Evolutionary conservation across 1,284 basidiomycete genomes (phyloP), one percentile per base, ranked within the genome.

Genomic region (Meira miltonrushii): DNA sequence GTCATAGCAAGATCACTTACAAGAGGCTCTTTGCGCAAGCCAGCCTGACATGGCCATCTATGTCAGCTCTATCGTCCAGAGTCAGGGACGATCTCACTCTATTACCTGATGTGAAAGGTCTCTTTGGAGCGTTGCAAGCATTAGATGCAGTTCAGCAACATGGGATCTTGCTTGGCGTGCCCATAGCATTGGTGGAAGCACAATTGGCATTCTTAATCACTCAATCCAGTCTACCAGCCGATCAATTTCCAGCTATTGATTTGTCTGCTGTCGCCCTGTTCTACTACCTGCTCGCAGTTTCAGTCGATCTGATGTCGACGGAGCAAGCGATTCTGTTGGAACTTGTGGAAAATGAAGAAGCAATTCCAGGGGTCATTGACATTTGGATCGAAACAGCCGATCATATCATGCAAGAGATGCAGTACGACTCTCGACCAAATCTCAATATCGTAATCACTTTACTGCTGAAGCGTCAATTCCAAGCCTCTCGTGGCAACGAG

Each of bases 401-500:
- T 13, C 13, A 39, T 33, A 39, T 56, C 17, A 4, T 56, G 17
- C 11, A 17, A 11, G 15, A 13, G 13, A 15, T 47, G 2, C n/a
- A 56, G 6, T n/a, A 37, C n/a, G 17, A 47, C 11, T 17, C 48
- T n/a, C 7, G 8, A 15, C 39, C 55, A 11, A 56, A 56, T 46
- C 55, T 56, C 50, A 56, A 56, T 49, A 37, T 50, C 2, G 28
- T 56, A 8, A 56, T 56, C 17, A 15, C 39, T 3, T 11, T 56
- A 23, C 19, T 43, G 4, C 15, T 38, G 11, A 43, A 38, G n/a
- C 44, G 55, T 19, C 19, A 25, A 28, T 46, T 33, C 25, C 39
- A 12, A 8, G 12, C 25, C n/a, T 13, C 40, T 33, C n/a, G 46
- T 15, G 40, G 44, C 17, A 48, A 25, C 7, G 12, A 19, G 12